Evolutionary conservation across 257 asterid species (phyloP).

Genomic region (Mentha longifolia): DNA sequence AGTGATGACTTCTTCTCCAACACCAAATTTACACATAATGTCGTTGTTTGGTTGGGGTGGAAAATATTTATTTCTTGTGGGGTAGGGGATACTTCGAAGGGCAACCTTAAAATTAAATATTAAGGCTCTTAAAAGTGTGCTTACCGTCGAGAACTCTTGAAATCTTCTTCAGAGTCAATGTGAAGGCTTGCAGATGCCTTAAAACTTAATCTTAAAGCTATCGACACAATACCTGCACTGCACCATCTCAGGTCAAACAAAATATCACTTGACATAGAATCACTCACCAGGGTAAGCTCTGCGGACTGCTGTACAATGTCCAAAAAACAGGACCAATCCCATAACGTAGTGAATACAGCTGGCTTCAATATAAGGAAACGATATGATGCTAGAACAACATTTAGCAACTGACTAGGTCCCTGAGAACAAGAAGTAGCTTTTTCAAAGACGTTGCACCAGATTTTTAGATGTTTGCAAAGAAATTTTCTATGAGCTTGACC

Average conservation of each 20-base stretch:
- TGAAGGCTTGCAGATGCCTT: conserved; percentile 52
- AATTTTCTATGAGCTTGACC: conserved; percentile 18
- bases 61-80: neutral
- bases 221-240: conserved; percentile 52
- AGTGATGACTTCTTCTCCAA: conserved; percentile 1
- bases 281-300: conserved; percentile 35
- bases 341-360: conserved; percentile 60
- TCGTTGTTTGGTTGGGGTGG: neutral
- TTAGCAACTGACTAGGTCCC: conserved; percentile 59
- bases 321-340: conserved; percentile 92
- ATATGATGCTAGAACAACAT: conserved; percentile 65
- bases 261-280: conserved; percentile 42
- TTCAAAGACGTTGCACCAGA: conserved; percentile 21
- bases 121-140: conserved; percentile 30
- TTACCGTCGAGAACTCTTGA: conserved; percentile 62
- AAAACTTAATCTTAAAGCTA: conserved; percentile 58
- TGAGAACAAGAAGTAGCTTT: conserved; percentile 28
- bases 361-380: conserved; percentile 71
- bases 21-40: conserved; percentile 5
- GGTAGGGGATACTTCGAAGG: neutral
- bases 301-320: conserved; percentile 49
- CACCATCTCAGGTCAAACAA: conserved; percentile 74
- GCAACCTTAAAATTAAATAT: neutral
- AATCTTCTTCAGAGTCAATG: conserved; percentile 54
- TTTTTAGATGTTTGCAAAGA: conserved; percentile 22